Evolutionary conservation across 1,139 yeast genomes (phyloP).

Genomic region (Fermentozyma sake): DNA sequence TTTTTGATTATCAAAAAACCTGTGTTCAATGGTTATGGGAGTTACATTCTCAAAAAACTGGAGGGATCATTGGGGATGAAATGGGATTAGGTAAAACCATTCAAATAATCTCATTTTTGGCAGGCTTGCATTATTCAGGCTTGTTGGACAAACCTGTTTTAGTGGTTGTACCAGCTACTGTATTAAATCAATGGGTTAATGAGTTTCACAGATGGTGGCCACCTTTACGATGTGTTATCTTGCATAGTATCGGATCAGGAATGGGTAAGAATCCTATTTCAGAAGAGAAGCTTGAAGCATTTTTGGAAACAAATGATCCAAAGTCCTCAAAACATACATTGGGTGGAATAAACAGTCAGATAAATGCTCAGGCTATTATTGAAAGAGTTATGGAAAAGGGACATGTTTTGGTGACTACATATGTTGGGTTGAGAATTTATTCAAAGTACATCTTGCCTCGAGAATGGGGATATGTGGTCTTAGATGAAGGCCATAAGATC

Average conservation of each 20-base stretch:
- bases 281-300: constrained; percentile 46
- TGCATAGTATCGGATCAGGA: constrained; percentile 92
- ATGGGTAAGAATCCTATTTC: constrained; percentile 50
- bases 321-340: constrained; percentile 18
- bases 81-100: constrained; percentile 98
- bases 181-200: constrained; percentile 91
- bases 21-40: constrained; percentile 85
- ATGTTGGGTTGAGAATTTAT: constrained; percentile 83
- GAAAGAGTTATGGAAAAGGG: constrained; percentile 57
- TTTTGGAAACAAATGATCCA: constrained; percentile 44
- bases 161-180: constrained; percentile 95
- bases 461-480: constrained; percentile 84
- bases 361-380: constrained; percentile 43
- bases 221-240: constrained; percentile 75
- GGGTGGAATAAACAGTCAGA: constrained; percentile 28
- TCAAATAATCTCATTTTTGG: constrained; percentile 84
- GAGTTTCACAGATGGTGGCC: constrained; percentile 99
- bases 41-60: constrained; percentile 76
- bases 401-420: constrained; percentile 85
- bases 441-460: constrained; percentile 62
- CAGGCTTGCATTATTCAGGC: constrained; percentile 83
- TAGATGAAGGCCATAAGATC: constrained; percentile 96
- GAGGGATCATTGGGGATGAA: constrained; percentile 96
- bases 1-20: constrained; percentile 91
- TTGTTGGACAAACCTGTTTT: constrained; percentile 71